Conservation (phyloP, 176 grass and related monocot genomes). For the Urochloa ruziziensis region DNA sequence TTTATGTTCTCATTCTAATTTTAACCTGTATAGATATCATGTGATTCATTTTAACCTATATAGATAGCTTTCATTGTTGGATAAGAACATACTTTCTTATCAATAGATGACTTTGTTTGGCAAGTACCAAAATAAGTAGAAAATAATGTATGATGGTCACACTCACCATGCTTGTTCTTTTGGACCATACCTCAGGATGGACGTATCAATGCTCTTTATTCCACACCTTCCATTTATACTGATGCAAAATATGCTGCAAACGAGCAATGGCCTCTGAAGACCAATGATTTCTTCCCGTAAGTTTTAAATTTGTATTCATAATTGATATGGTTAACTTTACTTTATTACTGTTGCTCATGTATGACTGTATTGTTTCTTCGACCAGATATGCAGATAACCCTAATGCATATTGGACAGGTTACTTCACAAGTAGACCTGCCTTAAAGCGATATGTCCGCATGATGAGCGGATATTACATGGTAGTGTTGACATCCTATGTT, state of each 20-base stretch:
- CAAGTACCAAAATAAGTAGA: not conserved
- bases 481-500: slow-evolving; percentile 24
- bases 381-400: slow-evolving; percentile 92
- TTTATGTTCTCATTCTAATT: not conserved
- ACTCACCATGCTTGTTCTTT: slow-evolving; percentile 29
- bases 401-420: slow-evolving; percentile 97
- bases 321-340: not conserved
- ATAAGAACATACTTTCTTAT: not conserved
- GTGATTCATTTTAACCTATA: slow-evolving; percentile 7
- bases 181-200: slow-evolving; percentile 68
- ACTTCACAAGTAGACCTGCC: slow-evolving; percentile 95
- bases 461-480: slow-evolving; percentile 95
- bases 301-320: slow-evolving; percentile 24
- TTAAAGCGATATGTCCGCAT: slow-evolving; percentile 79
- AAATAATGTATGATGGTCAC: not conserved
- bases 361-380: slow-evolving; percentile 39
- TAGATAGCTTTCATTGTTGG: slow-evolving; percentile 19
- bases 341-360: not conserved
- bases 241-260: slow-evolving; percentile 90
- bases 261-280: slow-evolving; percentile 89
- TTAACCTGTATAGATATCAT: not conserved
- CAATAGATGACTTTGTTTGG: not conserved
- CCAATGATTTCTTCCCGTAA: slow-evolving; percentile 97
- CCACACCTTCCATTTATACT: slow-evolving; percentile 98
- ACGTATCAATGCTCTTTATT: slow-evolving; percentile 95